A percentile compares a stretch with the other conserved stretches of the same genome.
Evolutionary conservation across 2,329 filamentous ascomycete species (phyloP).

Genomic region (Aspergillus sp.): DNA sequence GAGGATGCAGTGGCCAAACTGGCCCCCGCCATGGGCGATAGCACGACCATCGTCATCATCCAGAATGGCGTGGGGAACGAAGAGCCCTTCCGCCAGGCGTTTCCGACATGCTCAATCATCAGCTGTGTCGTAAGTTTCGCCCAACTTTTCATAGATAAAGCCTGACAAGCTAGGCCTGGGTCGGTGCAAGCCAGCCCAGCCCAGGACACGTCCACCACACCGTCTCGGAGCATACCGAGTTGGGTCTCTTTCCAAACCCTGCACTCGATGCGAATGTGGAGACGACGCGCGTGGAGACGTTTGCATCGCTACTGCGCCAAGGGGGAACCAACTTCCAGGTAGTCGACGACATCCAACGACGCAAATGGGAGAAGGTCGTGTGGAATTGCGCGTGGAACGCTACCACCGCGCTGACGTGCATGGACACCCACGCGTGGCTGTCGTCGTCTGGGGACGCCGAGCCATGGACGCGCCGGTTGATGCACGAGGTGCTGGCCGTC

Average conservation of each 20-base stretch:
- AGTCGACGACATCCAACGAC: conserved; percentile 33
- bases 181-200: conserved; percentile 51
- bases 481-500: conserved; percentile 45
- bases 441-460: conserved; percentile 39
- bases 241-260: conserved; percentile 52
- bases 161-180: conserved; percentile 33
- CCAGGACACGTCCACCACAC: conserved; percentile 53
- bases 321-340: conserved; percentile 42
- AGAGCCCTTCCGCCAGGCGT: conserved; percentile 35
- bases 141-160: no score
- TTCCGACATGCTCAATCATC: conserved; percentile 31
- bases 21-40: conserved; percentile 35
- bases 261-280: not conserved
- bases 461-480: conserved; percentile 38
- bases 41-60: conserved; percentile 38
- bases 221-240: conserved; percentile 54
- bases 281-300: conserved; percentile 36
- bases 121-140: conserved; percentile 38
- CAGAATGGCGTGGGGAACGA: conserved; percentile 44
- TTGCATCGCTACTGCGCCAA: conserved; percentile 40
- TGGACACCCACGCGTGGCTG: conserved; percentile 44
- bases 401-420: conserved; percentile 42
- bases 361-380: conserved; percentile 42
- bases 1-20: conserved; percentile 35
- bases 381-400: conserved; percentile 45